These are phyloP conservation scores for Pseudogymnoascus sp. DNA, from an alignment of 2,329 filamentous ascomycete species.

Conservation along the genomic window DNA sequence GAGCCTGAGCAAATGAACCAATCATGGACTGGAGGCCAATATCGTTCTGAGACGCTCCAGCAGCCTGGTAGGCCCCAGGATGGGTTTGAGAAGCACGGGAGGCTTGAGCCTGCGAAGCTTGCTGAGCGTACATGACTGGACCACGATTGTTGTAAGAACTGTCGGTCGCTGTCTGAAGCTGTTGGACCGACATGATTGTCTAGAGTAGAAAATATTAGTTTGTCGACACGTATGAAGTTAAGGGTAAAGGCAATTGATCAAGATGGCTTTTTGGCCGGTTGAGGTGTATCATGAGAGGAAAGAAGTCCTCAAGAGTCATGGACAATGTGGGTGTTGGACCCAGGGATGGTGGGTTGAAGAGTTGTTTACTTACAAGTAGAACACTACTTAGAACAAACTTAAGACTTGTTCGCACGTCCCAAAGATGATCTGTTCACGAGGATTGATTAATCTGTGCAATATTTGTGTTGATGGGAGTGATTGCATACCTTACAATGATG, in stretches of 20 bases:
- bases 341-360: background rate
- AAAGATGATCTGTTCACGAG: background rate
- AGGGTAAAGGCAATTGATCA: background rate
- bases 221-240: background rate
- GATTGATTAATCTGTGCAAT: background rate
- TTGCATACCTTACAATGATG: constrained; percentile 2
- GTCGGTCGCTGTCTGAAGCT: constrained; percentile 24
- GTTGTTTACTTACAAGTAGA: constrained; percentile 5
- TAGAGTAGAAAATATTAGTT: constrained; percentile 13
- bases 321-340: background rate
- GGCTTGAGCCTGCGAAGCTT: constrained; percentile 20
- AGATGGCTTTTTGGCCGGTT: background rate
- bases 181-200: constrained; percentile 32
- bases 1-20: constrained; percentile 26
- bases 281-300: background rate
- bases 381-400: background rate
- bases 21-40: constrained; percentile 19
- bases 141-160: constrained; percentile 22
- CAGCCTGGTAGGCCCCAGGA: constrained; percentile 17
- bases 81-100: constrained; percentile 26
- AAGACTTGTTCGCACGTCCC: background rate
- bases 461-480: background rate
- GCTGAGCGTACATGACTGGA: constrained; percentile 27
- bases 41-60: constrained; percentile 19
- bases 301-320: background rate